phyloP scores from a whole-genome alignment of 2,329 filamentous ascomycete species.

The Zasmidium angulare region DNA sequence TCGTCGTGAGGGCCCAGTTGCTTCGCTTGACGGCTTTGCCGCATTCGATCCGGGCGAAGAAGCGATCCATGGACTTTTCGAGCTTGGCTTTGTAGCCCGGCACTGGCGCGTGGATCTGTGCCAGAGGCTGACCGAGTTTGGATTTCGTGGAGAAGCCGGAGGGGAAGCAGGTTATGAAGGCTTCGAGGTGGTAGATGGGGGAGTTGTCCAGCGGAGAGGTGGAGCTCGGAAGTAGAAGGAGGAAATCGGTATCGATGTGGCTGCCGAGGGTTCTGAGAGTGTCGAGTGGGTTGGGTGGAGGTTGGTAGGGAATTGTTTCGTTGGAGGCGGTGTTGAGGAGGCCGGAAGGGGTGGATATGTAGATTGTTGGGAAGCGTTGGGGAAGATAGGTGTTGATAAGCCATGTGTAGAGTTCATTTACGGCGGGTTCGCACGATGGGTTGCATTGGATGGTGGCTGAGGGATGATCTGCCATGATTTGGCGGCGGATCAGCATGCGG shows the following conservation, averaged over 20 bases:
- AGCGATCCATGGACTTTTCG: conserved; percentile 61
- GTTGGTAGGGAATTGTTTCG: conserved; percentile 40
- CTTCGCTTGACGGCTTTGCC: conserved; percentile 56
- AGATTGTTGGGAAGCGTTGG: conserved; percentile 54
- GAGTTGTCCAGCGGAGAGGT: conserved; percentile 24
- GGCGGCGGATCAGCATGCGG: conserved; percentile 51
- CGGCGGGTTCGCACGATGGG: conserved; percentile 44
- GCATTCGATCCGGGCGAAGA: conserved; percentile 55
- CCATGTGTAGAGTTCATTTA: conserved; percentile 59
- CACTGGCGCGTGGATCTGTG: conserved; percentile 59
- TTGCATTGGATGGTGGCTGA: conserved; percentile 42
- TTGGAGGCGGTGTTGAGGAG: conserved; percentile 50
- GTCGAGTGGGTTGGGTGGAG: conserved; percentile 32
- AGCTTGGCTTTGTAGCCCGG: conserved; percentile 59
- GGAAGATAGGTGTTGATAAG: conserved; percentile 58
- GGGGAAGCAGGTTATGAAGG: conserved; percentile 58
- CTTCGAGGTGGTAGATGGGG: conserved; percentile 54
- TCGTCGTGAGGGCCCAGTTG: conserved; percentile 55
- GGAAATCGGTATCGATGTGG: conserved; percentile 60
- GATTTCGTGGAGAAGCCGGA: conserved; percentile 57
- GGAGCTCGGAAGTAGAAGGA: conserved; percentile 54
- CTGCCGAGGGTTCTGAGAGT: conserved; percentile 52
- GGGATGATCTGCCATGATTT: conserved; percentile 47
- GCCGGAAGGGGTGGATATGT: conserved; percentile 26
- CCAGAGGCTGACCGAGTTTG: conserved; percentile 55